phyloP scores from a whole-genome alignment of 2,329 filamentous ascomycete species.

The Cyanodermella asteris region DNA sequence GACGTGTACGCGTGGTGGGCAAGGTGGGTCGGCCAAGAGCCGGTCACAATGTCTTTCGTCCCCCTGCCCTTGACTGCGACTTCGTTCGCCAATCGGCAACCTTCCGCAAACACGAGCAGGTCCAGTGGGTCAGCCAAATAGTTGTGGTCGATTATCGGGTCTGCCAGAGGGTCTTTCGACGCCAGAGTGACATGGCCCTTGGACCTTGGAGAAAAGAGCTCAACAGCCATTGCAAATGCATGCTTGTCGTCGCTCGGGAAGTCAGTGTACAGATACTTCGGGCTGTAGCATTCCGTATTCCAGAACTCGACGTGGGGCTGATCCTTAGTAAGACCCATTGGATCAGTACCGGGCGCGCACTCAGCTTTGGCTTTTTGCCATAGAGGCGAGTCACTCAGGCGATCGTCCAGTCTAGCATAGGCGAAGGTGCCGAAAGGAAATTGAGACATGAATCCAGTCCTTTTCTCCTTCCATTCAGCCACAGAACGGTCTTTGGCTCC shows the following conservation, averaged over 20 bases:
- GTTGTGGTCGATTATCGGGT: constrained; percentile 2
- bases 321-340: constrained; percentile 34
- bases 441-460: constrained; percentile 34
- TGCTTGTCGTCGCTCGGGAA: constrained; percentile 31
- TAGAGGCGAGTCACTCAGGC: constrained; percentile 29
- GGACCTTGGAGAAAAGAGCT: constrained; percentile 36
- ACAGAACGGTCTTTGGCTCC: constrained; percentile 29
- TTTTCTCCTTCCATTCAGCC: constrained; percentile 34
- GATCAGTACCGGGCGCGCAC: constrained; percentile 32
- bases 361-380: constrained; percentile 35
- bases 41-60: constrained; percentile 1
- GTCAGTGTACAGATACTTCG: constrained; percentile 33
- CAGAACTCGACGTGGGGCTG: constrained; percentile 44
- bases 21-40: constrained; percentile 1
- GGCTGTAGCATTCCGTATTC: constrained; percentile 39
- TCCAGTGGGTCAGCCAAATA: constrained; percentile 3
- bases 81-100: constrained; percentile 2
- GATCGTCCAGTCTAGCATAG: constrained; percentile 38
- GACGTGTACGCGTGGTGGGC: background rate
- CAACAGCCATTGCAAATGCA: constrained; percentile 34
- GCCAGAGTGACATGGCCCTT: constrained; percentile 32
- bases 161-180: constrained; percentile 8
- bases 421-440: constrained; percentile 43
- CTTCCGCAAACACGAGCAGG: constrained; percentile 2
- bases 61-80: background rate